Base-by-base conservation (phyloP, 305 asterid genomes). In the Rubia peregrina region DNA sequence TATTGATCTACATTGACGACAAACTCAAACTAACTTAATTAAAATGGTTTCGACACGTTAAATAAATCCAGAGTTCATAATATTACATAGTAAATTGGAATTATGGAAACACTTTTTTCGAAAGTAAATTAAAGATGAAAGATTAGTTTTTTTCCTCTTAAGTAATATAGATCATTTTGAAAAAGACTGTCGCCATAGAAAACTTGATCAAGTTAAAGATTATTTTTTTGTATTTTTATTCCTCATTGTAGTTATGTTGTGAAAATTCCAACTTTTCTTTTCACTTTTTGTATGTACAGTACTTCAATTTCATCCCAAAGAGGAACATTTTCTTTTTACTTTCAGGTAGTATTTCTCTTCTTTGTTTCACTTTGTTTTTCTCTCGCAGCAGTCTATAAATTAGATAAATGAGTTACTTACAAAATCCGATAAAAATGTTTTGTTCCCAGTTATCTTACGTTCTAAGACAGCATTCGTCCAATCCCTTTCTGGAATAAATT, bases 401-500 rank as follows among this genome's bases (percentile, higher is more conserved):
- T 16, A 62, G n/a, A 60, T 7, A 24, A 19, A 46, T 0, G 16
- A 61, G 26, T 22, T 14, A 46, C 13, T 49, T 46, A 14, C 24
- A 3, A 48, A 56, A 69, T 69, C 61, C 40, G 40, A 46, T n/a
- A 13, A 22, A 19, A 22, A 14, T 8, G 38, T 21, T 72, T 24
- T 60, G 7, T 59, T 40, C 44, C 19, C n/a, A 4, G 48, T 33
- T 48, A 1, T 21, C 12, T 38, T 19, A 63, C 26, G 75, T 36
- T 63, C 70, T 42, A 67, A 56, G 68, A 43, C 72, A 73, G 61
- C 61, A 38, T 24, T 53, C 49, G 77, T 73, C 42, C 77, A 43
- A 73, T 66, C 77, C 77, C 72, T 67, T 53, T 73, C 77, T 42
- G 72, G 64, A 43, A 40, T 61, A 12, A 33, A n/a, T 21, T 49